Percentiles rank a stretch among this genome's conserved stretches.
Evolutionary conservation across 192 early-diverging fungal species (phyloP).

Genomic region (Podila epigama): DNA sequence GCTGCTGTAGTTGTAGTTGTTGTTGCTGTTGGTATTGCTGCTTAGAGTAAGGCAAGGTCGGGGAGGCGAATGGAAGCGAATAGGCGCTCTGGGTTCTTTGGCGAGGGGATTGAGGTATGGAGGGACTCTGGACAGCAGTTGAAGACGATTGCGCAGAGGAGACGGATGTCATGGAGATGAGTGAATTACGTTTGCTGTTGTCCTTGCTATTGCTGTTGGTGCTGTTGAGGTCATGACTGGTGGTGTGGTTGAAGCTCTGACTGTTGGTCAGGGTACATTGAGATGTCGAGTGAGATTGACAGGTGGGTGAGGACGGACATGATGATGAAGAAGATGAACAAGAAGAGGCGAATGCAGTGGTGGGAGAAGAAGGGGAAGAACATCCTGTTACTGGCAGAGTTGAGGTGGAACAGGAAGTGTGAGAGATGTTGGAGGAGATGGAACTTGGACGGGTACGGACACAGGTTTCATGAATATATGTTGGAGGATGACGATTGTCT

Average conservation of each 20-base stretch:
- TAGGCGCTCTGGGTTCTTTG: background rate
- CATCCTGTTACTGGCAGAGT: background rate
- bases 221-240: no score
- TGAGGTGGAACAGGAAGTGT: background rate
- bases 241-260: slow-evolving; percentile 15
- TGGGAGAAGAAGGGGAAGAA: background rate
- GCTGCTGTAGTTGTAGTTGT: no score
- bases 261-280: background rate
- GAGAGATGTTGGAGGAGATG: background rate
- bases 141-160: background rate
- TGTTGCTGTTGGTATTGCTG: no score
- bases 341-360: no score
- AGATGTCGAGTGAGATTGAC: no score
- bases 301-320: background rate
- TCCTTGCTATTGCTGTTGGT: slow-evolving; percentile 6
- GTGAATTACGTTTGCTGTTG: slow-evolving; percentile 5
- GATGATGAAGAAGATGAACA: no score
- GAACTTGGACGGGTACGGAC: background rate
- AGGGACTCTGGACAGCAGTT: background rate
- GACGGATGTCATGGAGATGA: background rate
- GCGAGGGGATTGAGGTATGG: background rate
- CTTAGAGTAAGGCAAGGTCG: background rate
- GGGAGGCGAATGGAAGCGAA: background rate
- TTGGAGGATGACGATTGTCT: background rate
- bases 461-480: background rate